Base-by-base conservation (phyloP, 2,329 filamentous ascomycete genomes). In the Capronia americana region DNA sequence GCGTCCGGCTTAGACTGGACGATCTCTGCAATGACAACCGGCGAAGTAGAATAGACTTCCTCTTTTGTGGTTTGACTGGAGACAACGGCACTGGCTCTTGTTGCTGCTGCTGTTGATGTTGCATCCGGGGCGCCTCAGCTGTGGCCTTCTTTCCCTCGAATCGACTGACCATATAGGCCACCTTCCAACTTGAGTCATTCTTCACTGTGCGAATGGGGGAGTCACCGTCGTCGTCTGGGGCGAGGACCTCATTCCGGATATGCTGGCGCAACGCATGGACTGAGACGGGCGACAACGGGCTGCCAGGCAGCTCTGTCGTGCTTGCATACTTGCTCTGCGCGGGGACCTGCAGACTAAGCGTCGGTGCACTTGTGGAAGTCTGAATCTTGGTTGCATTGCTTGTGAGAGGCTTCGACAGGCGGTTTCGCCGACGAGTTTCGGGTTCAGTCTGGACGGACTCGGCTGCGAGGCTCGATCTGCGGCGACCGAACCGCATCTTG, bases 331-430 rank as follows among this genome's bases (percentile, higher is more conserved):
- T 67, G 41, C 57, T 59, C 53, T 59, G 48, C 11, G 59, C 14
- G 12, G 62, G 57, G 12, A 65, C 64, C 53, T 59, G 64, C 3
- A 70, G 57, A 66, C 51, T 67, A 30, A 60, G 63, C 24, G 62
- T 56, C 14, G 68, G 67, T 26, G 57, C 28, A 56, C 23, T 65
- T 6, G 56, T 63, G 10, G 60, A 51, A 14, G 20, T 28, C 23
- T 51, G 53, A 14, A 64, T 44, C 34, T 66, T 71, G 57, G 64
- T 71, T 23, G 69, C 69, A 2, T 67, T 69, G 58, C 67, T 70
- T 26, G 71, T 73, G 4, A 63, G 61, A 32, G 71, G 71, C 57
- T 73, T 73, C 4, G 71, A 73, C 34, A 73, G 44, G n/a, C 70
- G 70, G 28, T 71, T 69, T 54, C 70, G 62, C n/a, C 69, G 65